These are phyloP conservation scores for Astraeus odoratus DNA, from an alignment of 768 basidiomycete species.

Conservation along the genomic window DNA sequence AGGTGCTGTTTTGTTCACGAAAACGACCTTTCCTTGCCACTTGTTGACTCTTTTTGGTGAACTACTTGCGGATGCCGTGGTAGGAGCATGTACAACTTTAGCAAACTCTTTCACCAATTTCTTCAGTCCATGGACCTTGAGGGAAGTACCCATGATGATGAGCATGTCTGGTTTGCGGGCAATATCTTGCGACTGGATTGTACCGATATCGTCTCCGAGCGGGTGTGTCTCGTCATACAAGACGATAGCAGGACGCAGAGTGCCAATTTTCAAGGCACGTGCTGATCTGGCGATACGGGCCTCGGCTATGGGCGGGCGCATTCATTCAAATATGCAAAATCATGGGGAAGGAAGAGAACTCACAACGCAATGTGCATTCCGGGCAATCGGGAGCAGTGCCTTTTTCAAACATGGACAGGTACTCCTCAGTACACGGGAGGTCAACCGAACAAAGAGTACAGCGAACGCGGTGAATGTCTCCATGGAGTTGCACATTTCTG, in stretches of 20 bases:
- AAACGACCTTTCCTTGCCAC: slow-evolving; percentile 68
- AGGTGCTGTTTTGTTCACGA: slow-evolving; percentile 87
- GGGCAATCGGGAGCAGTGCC: slow-evolving; percentile 83
- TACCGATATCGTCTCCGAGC: slow-evolving; percentile 85
- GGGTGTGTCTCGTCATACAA: slow-evolving; percentile 94
- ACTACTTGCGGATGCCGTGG: slow-evolving; percentile 17
- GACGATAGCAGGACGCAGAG: slow-evolving; percentile 89
- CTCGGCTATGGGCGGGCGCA: slow-evolving; percentile 42
- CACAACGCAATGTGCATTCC: slow-evolving; percentile 77
- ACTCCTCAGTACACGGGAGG: slow-evolving; percentile 58
- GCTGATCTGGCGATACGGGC: slow-evolving; percentile 79
- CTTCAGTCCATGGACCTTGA: slow-evolving; percentile 94
- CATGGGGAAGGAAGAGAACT: slow-evolving; percentile 26
- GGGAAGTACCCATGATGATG: slow-evolving; percentile 94
- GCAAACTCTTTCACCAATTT: slow-evolving; percentile 94
- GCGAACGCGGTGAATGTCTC: slow-evolving; percentile 86
- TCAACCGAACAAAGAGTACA: slow-evolving; percentile 82
- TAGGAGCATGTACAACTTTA: slow-evolving; percentile 61
- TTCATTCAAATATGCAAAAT: slow-evolving; percentile 2
- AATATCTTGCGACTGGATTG: slow-evolving; percentile 71
- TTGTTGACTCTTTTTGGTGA: slow-evolving; percentile 28
- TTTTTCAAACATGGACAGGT: slow-evolving; percentile 55
- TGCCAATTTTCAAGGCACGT: slow-evolving; percentile 70
- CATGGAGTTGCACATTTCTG: slow-evolving; percentile 89
- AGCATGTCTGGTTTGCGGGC: slow-evolving; percentile 81